These are phyloP conservation scores for Nothophaeocryptopus gaeumannii DNA, from an alignment of 2,329 filamentous ascomycete genomes.

Conservation along the genomic window DNA sequence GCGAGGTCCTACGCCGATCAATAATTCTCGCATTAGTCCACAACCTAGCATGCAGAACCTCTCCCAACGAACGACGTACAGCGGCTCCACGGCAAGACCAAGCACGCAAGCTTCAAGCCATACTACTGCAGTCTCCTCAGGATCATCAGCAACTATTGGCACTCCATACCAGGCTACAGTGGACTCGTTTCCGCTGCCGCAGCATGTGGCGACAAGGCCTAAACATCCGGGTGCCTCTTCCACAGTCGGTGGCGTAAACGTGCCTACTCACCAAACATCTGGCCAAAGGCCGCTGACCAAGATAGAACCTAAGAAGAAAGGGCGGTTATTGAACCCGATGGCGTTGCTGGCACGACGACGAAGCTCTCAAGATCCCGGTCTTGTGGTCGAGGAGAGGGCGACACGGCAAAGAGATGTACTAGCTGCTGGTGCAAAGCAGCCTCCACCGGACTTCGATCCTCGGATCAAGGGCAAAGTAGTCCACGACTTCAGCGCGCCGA, in stretches of 20 bases:
- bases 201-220: conserved; percentile 33
- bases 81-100: conserved; percentile 26
- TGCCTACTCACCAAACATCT: conserved; percentile 34
- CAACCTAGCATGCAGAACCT: conserved; percentile 18
- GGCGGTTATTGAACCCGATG: conserved; percentile 57
- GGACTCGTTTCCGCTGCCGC: conserved; percentile 32
- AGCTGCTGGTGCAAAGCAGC: conserved; percentile 48
- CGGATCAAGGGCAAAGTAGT: conserved; percentile 62
- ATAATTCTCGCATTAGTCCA: conserved; percentile 13
- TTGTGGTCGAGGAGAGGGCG: conserved; percentile 21
- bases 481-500: conserved; percentile 63
- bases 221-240: conserved; percentile 29
- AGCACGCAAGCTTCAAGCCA: conserved; percentile 25
- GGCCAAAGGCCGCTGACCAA: conserved; percentile 14
- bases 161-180: conserved; percentile 32
- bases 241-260: conserved; percentile 36
- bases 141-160: conserved; percentile 28
- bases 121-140: conserved; percentile 10
- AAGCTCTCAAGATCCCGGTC: conserved; percentile 41
- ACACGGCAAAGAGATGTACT: conserved; percentile 49
- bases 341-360: conserved; percentile 57
- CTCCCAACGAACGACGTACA: conserved; percentile 22
- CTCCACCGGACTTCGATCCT: conserved; percentile 61
- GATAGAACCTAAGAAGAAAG: conserved; percentile 27
- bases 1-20: conserved; percentile 10